Percentiles rank a stretch among this genome's conserved stretches.
Evolutionary conservation across 805 yeast genomes (phyloP).

Genomic region (Henningerozyma blattae): DNA sequence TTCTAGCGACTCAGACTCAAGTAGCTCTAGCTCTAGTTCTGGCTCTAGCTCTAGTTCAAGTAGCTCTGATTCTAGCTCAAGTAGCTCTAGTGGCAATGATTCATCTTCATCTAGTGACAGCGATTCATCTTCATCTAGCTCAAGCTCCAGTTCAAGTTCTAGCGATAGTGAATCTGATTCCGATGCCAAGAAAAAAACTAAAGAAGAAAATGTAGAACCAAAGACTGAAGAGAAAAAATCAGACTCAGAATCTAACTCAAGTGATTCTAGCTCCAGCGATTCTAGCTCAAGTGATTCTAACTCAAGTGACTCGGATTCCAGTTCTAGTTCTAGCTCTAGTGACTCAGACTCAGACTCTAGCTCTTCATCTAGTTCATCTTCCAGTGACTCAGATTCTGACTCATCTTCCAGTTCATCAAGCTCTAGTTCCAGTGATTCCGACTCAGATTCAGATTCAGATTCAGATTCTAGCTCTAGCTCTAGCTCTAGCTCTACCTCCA

Average conservation of each 20-base stretch:
- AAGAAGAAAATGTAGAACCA: not conserved
- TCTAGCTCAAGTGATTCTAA: not conserved
- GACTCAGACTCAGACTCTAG: conserved; percentile 7
- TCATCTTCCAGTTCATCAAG: conserved; percentile 5
- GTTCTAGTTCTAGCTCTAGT: conserved; percentile 9
- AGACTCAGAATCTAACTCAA: not conserved
- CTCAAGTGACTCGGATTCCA: conserved; percentile 5
- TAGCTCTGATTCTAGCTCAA: conserved; percentile 6
- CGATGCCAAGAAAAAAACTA: conserved; percentile 3
- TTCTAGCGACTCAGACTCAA: conserved; percentile 1
- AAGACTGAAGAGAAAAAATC: not conserved
- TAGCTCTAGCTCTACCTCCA: conserved; percentile 6
- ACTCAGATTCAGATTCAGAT: too few species aligned
- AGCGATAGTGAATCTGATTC: conserved; percentile 6
- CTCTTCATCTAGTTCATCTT: conserved; percentile 4
- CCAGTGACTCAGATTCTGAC: conserved; percentile 1
- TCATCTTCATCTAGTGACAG: not conserved
- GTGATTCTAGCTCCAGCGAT: conserved; percentile 1
- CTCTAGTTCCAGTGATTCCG: conserved; percentile 8
- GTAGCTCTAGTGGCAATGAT: not conserved
- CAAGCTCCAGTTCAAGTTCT: conserved; percentile 4
- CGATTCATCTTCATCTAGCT: conserved; percentile 2
- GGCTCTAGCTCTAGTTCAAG: conserved; percentile 10
- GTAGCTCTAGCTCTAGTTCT: conserved; percentile 7
- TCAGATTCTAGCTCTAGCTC: too few species aligned